These are phyloP conservation scores for Vigna reflexopilosa DNA, from an alignment of 306 rosid species.

Conservation along the genomic window DNA sequence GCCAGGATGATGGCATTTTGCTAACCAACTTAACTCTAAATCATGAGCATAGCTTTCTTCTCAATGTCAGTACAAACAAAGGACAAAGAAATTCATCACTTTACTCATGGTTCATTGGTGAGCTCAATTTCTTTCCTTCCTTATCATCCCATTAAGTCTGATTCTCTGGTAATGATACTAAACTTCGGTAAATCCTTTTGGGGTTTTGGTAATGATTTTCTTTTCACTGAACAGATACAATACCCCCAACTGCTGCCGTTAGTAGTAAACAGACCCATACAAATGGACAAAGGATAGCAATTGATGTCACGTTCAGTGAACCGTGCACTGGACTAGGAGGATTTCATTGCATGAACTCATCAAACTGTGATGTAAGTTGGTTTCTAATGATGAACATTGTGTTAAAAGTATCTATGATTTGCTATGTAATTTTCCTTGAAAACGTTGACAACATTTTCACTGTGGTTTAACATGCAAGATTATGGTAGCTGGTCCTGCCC, in stretches of 20 bases:
- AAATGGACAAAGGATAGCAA: constrained; percentile 51
- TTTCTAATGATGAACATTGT: constrained; percentile 17
- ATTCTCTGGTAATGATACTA: constrained; percentile 5
- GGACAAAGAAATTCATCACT: constrained; percentile 60
- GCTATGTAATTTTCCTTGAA: background rate
- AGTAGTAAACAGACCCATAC: constrained; percentile 52
- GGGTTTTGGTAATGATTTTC: constrained; percentile 7
- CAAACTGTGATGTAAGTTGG: constrained; percentile 69
- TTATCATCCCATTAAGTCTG: background rate
- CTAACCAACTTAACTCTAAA: constrained; percentile 60
- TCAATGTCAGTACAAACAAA: constrained; percentile 53
- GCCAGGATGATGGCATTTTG: constrained; percentile 45
- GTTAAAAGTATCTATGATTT: background rate
- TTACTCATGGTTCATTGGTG: constrained; percentile 77
- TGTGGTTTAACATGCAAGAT: constrained; percentile 51
- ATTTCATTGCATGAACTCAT: constrained; percentile 61
- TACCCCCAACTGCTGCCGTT: constrained; percentile 68
- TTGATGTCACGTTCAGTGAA: constrained; percentile 64
- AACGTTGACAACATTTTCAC: constrained; percentile 10
- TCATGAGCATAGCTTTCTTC: constrained; percentile 53
- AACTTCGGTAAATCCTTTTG: background rate
- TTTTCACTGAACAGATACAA: constrained; percentile 53
- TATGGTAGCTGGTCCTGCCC: constrained; percentile 55
- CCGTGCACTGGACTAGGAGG: constrained; percentile 66
- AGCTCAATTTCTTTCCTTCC: constrained; percentile 32